Percentiles rank a stretch among this genome's conserved stretches.
These are phyloP conservation scores for Ascochyta clinopodiicola DNA, from an alignment of 2,329 filamentous ascomycete species.

Conservation along the genomic window DNA sequence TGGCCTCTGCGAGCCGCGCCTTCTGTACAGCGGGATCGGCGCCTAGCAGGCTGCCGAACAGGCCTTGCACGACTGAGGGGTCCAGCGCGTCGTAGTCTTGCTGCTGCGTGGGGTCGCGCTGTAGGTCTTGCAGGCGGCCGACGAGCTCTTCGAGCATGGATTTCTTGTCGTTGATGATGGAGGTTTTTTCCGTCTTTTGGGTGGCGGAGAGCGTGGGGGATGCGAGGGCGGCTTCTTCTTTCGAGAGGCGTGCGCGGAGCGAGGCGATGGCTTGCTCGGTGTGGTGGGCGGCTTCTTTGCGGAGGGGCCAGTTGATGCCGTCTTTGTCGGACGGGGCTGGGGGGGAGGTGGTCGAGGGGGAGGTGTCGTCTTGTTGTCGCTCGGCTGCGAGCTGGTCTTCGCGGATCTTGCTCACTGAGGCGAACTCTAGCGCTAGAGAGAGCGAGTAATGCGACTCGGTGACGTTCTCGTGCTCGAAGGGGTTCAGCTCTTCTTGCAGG, in stretches of 20 bases:
- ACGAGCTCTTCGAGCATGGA: slow-evolving; percentile 78
- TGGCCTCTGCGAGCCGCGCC: slow-evolving; percentile 73
- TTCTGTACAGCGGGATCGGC: slow-evolving; percentile 67
- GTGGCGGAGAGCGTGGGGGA: slow-evolving; percentile 56
- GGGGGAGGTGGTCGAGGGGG: slow-evolving; percentile 35
- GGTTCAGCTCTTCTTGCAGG: slow-evolving; percentile 79
- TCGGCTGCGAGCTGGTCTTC: slow-evolving; percentile 56
- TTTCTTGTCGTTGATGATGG: slow-evolving; percentile 73
- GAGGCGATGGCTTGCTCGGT: slow-evolving; percentile 77
- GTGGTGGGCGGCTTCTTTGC: slow-evolving; percentile 73
- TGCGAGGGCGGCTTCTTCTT: slow-evolving; percentile 71
- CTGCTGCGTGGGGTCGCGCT: slow-evolving; percentile 61
- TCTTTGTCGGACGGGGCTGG: slow-evolving; percentile 52
- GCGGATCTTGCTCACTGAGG: slow-evolving; percentile 72
- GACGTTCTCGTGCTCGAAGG: slow-evolving; percentile 80
- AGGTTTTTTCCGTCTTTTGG: slow-evolving; percentile 67
- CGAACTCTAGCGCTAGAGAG: slow-evolving; percentile 92
- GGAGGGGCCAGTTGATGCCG: slow-evolving; percentile 70
- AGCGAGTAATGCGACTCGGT: slow-evolving; percentile 97
- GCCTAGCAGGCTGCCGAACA: slow-evolving; percentile 69
- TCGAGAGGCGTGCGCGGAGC: slow-evolving; percentile 72
- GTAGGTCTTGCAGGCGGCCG: slow-evolving; percentile 70
- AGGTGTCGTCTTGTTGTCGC: slow-evolving; percentile 36
- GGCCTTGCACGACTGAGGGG: slow-evolving; percentile 60
- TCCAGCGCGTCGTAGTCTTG: slow-evolving; percentile 50